phyloP scores from a whole-genome alignment of 2,329 filamentous ascomycete genomes.

The Truncatella angustata region DNA sequence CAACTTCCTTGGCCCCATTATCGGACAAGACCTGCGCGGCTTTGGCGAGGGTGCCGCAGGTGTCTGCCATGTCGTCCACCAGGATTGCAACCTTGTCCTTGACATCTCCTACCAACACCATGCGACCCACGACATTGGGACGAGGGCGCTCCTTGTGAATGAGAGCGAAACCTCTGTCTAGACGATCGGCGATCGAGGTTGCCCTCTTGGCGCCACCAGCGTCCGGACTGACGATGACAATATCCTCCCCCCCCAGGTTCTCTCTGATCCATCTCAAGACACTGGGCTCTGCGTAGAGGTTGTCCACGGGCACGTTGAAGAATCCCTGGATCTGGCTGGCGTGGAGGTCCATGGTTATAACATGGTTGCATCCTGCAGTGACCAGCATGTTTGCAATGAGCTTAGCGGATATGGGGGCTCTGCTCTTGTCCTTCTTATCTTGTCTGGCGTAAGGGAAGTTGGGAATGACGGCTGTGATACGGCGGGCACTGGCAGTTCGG shows the following conservation, averaged over 20 bases:
- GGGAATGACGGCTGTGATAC: slow-evolving; percentile 92
- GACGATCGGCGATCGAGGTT: slow-evolving; percentile 86
- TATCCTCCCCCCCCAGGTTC: slow-evolving; percentile 77
- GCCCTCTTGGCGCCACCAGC: slow-evolving; percentile 94
- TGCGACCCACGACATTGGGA: slow-evolving; percentile 81
- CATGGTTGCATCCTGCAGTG: slow-evolving; percentile 86
- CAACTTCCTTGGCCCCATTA: slow-evolving; percentile 82
- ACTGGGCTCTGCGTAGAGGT: slow-evolving; percentile 91
- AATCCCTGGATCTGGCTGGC: slow-evolving; percentile 94
- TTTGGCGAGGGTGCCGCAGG: slow-evolving; percentile 78
- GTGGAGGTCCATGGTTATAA: slow-evolving; percentile 96
- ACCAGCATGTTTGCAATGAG: slow-evolving; percentile 97
- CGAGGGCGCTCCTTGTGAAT: slow-evolving; percentile 95
- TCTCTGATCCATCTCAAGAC: slow-evolving; percentile 89
- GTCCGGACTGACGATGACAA: slow-evolving; percentile 92
- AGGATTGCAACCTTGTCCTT: slow-evolving; percentile 89
- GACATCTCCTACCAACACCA: slow-evolving; percentile 96
- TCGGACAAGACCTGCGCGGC: slow-evolving; percentile 85
- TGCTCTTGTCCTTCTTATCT: slow-evolving; percentile 93
- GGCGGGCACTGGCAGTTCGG: slow-evolving; percentile 65
- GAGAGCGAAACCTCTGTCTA: slow-evolving; percentile 87
- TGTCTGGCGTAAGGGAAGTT: slow-evolving; percentile 97
- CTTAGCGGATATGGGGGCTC: slow-evolving; percentile 94
- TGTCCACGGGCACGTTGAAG: slow-evolving; percentile 76
- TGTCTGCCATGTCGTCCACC: slow-evolving; percentile 97